Base-by-base conservation (phyloP, 169 alveolate species). In the Plasmodium inui region DNA sequence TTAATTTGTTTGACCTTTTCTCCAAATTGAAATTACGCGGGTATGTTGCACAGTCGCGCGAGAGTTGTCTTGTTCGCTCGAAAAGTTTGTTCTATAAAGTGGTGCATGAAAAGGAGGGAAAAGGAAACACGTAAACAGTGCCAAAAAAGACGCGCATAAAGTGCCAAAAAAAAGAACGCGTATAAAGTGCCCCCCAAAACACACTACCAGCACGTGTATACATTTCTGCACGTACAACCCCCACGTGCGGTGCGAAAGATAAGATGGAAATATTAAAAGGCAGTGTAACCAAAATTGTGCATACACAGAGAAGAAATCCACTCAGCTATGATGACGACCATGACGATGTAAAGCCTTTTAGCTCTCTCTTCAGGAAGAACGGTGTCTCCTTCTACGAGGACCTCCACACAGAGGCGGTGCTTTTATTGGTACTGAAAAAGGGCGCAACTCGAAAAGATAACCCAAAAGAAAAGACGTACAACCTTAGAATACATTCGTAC, bases 401-500 rank as follows among this genome's bases (percentile, higher is more conserved):
- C 44, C 61, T 76, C 17, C 30, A 70, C 30, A 85, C 93, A 34
- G 93, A 85, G 81, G 93, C 93, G 81, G 41, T 85, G 80, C 81
- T 22, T 55, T 85, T 85, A 85, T 74, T 85, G 81, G 93, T 85
- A 85, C 17, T 34, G 57, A 82, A 55, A 82, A 9, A 82, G 28
- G 26, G 70, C 30, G 44, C 22, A 82, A 6, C 39, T 2, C 76
- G 39, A 41, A 70, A 71, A 83, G 30, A 70, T 70, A 70, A 67
- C 30, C 71, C 14, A 34, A 83, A 30, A 12, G 17, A 30, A 6
- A 37, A 41, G 39, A 57, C 57, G 28, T 82, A 28, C 32, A 82
- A n/a, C 39, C 55, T 53, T 82, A 30, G n/a, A 5, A 1, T 53
- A 12, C 17, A 53, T 82, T 3, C 39, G 34, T 74, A 26, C 44